A percentile compares a stretch with the other conserved stretches of the same genome.
phyloP scores from a whole-genome alignment of 768 basidiomycete species.

The Roridomyces roridus region DNA sequence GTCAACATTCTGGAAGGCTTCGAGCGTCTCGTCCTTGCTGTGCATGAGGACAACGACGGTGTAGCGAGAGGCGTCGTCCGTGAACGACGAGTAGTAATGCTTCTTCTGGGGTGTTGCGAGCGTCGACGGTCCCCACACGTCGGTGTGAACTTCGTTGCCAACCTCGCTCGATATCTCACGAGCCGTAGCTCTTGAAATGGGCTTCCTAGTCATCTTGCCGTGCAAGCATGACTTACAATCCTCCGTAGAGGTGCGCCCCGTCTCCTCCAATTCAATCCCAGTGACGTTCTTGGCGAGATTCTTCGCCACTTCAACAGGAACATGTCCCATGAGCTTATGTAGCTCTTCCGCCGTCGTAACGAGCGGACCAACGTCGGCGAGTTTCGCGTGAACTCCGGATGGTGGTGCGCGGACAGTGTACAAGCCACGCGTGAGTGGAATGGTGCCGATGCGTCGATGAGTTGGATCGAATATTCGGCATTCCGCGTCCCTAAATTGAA shows the following conservation, averaged over 20 bases:
- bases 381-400: neutral
- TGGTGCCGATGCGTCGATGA: constrained; percentile 1
- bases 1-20: constrained; percentile 30
- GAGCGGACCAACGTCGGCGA: neutral
- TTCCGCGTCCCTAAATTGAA: constrained; percentile 27
- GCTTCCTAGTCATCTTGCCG: constrained; percentile 34
- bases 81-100: constrained; percentile 38
- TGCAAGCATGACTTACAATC: constrained; percentile 35
- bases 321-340: constrained; percentile 36
- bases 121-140: constrained; percentile 43
- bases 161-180: constrained; percentile 23
- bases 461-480: constrained; percentile 27
- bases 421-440: constrained; percentile 7
- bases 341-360: constrained; percentile 28
- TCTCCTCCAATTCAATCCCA: constrained; percentile 31
- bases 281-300: constrained; percentile 31
- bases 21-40: constrained; percentile 33
- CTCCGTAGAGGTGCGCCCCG: constrained; percentile 13
- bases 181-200: constrained; percentile 29
- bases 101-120: constrained; percentile 24
- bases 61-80: constrained; percentile 35
- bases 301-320: constrained; percentile 24
- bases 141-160: constrained; percentile 38
- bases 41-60: constrained; percentile 30
- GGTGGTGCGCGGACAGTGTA: neutral